These are phyloP conservation scores for Nakazawaea pomicola DNA, from an alignment of 805 yeast species.

Conservation along the genomic window DNA sequence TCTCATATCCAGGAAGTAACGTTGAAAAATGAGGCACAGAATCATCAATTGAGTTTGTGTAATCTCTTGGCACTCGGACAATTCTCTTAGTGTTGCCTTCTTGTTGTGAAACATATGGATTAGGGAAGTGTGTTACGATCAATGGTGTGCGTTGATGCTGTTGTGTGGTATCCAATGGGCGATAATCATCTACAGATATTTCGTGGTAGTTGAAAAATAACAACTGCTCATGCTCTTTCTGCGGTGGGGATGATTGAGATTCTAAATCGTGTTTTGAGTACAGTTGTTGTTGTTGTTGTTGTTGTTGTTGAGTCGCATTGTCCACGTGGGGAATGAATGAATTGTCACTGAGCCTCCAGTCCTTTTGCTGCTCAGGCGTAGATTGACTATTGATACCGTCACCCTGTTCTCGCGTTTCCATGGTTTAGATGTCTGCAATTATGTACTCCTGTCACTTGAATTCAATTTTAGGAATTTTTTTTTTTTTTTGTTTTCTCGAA, in stretches of 20 bases:
- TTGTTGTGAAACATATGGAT: constrained; percentile 34
- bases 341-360: too few relatives aligned
- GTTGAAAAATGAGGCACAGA: constrained; percentile 52
- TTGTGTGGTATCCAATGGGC: constrained; percentile 14
- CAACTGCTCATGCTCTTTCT: constrained; percentile 20
- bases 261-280: too few relatives aligned
- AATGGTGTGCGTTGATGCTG: constrained; percentile 34
- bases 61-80: constrained; percentile 59
- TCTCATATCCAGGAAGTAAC: constrained; percentile 54
- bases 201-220: constrained; percentile 69
- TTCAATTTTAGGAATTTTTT: too few relatives aligned
- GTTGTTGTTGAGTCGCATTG: too few relatives aligned
- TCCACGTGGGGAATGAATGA: too few relatives aligned
- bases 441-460: too few relatives aligned
- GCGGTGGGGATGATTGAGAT: constrained; percentile 11
- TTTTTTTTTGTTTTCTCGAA: too few relatives aligned
- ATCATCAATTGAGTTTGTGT: constrained; percentile 29
- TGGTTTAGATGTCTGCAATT: too few relatives aligned
- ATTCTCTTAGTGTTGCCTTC: constrained; percentile 39
- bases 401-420: too few relatives aligned
- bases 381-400: too few relatives aligned
- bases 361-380: too few relatives aligned
- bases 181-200: constrained; percentile 34
- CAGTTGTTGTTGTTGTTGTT: too few relatives aligned
- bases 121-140: constrained; percentile 65